Conservation (phyloP, 2,329 filamentous ascomycete genomes). For the Colletotrichum cuscutae region DNA sequence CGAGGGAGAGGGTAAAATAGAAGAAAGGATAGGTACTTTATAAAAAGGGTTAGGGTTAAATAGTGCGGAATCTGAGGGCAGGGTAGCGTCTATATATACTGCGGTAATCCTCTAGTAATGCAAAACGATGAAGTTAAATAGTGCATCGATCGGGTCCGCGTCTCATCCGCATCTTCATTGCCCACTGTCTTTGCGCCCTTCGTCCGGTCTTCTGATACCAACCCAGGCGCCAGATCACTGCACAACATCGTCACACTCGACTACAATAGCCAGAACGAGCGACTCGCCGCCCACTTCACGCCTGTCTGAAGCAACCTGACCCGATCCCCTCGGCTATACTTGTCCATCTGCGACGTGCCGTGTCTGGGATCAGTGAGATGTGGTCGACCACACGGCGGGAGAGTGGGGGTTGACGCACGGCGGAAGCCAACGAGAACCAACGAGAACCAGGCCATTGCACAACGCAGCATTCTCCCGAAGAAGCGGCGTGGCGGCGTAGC, state of each 20-base stretch:
- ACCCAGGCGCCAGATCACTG: constrained; percentile 5
- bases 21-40: no score
- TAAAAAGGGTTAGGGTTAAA: no score
- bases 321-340: constrained; percentile 18
- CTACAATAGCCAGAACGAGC: neutral
- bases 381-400: neutral
- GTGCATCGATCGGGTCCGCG: neutral
- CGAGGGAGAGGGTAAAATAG: no score
- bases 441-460: neutral
- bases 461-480: neutral
- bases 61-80: no score
- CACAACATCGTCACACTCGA: neutral
- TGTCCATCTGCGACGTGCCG: constrained; percentile 3
- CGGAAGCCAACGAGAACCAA: neutral
- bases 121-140: no score
- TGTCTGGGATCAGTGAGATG: neutral
- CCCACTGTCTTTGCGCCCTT: neutral
- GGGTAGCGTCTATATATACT: no score
- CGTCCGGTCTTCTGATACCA: constrained; percentile 21
- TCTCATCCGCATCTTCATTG: neutral
- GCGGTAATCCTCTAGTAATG: no score
- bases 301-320: constrained; percentile 13
- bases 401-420: constrained; percentile 1
- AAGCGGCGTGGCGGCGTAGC: neutral
- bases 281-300: neutral